These are phyloP conservation scores for Clavispora phyllophila DNA, from an alignment of 805 yeast species.

Conservation along the genomic window DNA sequence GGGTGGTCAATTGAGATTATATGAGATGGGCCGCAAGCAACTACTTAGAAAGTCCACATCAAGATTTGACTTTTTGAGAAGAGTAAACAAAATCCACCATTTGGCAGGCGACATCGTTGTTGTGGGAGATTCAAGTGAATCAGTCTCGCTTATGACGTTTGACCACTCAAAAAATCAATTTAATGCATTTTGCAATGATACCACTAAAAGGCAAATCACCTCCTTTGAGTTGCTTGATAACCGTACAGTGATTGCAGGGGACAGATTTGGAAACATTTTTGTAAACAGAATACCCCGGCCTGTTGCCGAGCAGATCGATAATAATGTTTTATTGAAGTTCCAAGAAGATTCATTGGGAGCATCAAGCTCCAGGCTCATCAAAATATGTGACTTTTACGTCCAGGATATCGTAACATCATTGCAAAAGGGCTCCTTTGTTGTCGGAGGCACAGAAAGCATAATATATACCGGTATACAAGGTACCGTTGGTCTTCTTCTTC, in stretches of 20 bases:
- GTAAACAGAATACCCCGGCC: constrained; percentile 57
- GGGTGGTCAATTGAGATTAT: constrained; percentile 49
- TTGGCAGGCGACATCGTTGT: constrained; percentile 54
- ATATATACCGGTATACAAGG: constrained; percentile 80
- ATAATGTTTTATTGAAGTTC: constrained; percentile 35
- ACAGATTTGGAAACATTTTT: constrained; percentile 78
- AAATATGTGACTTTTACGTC: constrained; percentile 53
- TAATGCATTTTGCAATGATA: constrained; percentile 65
- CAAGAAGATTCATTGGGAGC: constrained; percentile 42
- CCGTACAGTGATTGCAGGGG: constrained; percentile 78
- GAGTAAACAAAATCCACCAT: constrained; percentile 49
- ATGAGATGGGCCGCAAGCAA: constrained; percentile 76
- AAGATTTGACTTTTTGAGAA: constrained; percentile 36
- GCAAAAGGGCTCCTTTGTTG: constrained; percentile 45
- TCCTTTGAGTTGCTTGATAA: constrained; percentile 58
- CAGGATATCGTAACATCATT: constrained; percentile 71
- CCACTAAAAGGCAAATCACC: constrained; percentile 62
- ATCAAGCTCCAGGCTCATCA: constrained; percentile 46
- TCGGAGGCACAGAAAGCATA: constrained; percentile 63
- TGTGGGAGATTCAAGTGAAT: constrained; percentile 67
- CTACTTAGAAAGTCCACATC: constrained; percentile 61
- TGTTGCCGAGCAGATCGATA: constrained; percentile 44
- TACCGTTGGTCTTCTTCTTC: constrained; percentile 66
- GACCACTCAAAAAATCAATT: constrained; percentile 47
- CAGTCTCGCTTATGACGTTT: constrained; percentile 54